Evolutionary conservation across 2,329 filamentous ascomycete genomes (phyloP), one percentile per base, ranked within the genome.

Genomic region (Fusarium haematococcum): DNA sequence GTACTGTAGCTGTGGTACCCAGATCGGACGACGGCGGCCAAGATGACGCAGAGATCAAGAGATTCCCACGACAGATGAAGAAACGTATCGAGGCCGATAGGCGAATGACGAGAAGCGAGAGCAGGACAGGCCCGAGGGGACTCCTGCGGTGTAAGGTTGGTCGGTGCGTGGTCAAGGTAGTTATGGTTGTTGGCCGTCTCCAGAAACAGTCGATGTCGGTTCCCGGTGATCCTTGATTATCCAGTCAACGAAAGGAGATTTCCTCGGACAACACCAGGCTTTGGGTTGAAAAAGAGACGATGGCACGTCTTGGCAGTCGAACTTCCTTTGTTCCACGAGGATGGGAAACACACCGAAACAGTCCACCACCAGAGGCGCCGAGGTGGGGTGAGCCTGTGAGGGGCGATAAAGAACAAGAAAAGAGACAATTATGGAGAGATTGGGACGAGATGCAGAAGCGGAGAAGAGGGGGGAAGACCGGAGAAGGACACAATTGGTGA

Each of bases 271-370:
- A 18, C 41, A 20, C 37, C 30, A 58, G 48, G 35, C 54, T 25
- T 56, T 25, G 23, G 62, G 48, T 54, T 57, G 68, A 62, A 56
- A 52, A 56, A 39, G 50, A 4, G 62, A 52, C 43, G 41, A 56
- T 35, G 50, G 20, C 43, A 50, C 70, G 73, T 62, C 54, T 73
- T 68, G 69, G 57, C 61, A 63, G 54, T 61, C 59, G 54, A 63
- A 54, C 69, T 75, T 68, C 63, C 67, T 76, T 74, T 76, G 73
- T 75, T 73, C 69, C 63, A 70, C 60, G 72, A 73, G 61, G 63
- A 56, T 32, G 43, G 39, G 41, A 64, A 25, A 59, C 33, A 60
- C 43, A 33, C 37, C 61, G 41, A 60, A 37, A 50, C 50, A 60
- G 54, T 72, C 74, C 74, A 70, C 74, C 68, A 74, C 66, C 69